Conservation (phyloP, 768 basidiomycete species). For the Lentinula sp. region DNA sequence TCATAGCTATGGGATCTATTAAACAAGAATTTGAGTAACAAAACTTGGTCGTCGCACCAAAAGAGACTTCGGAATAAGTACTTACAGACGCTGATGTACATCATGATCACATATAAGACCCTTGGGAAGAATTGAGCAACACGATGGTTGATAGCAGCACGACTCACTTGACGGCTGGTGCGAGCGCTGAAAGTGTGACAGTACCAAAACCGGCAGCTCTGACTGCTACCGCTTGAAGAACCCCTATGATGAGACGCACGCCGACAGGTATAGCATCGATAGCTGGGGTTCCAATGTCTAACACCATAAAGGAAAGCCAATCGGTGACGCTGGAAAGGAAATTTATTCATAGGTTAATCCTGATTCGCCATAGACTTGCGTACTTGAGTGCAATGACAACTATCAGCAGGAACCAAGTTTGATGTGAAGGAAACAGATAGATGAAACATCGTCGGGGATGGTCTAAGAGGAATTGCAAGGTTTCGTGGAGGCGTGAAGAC, state of each 20-base stretch:
- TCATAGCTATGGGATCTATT: conserved; percentile 76
- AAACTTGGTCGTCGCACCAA: not conserved
- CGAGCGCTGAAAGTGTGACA: conserved; percentile 66
- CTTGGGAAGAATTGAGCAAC: conserved; percentile 26
- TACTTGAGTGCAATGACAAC: conserved; percentile 69
- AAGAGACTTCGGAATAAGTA: conserved; percentile 11
- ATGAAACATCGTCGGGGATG: conserved; percentile 92
- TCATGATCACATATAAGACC: conserved; percentile 88
- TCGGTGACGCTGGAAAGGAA: conserved; percentile 54
- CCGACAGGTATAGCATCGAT: conserved; percentile 68
- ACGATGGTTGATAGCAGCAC: conserved; percentile 5
- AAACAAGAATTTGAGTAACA: not conserved
- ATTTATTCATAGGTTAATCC: not conserved
- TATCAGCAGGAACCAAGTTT: conserved; percentile 85
- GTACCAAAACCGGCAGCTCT: conserved; percentile 84
- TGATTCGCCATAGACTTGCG: conserved; percentile 13
- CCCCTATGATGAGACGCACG: conserved; percentile 62
- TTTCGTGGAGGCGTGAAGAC: conserved; percentile 63
- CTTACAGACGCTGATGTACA: conserved; percentile 84
- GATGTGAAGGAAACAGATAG: conserved; percentile 87
- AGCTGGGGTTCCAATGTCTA: conserved; percentile 76
- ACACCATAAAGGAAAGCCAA: conserved; percentile 85
- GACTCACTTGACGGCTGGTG: conserved; percentile 84
- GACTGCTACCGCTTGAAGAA: conserved; percentile 77
- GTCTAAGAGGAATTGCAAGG: conserved; percentile 86